phyloP scores from a whole-genome alignment of 495 filamentous ascomycete genomes.

The Xanthoparmelia taractica region DNA sequence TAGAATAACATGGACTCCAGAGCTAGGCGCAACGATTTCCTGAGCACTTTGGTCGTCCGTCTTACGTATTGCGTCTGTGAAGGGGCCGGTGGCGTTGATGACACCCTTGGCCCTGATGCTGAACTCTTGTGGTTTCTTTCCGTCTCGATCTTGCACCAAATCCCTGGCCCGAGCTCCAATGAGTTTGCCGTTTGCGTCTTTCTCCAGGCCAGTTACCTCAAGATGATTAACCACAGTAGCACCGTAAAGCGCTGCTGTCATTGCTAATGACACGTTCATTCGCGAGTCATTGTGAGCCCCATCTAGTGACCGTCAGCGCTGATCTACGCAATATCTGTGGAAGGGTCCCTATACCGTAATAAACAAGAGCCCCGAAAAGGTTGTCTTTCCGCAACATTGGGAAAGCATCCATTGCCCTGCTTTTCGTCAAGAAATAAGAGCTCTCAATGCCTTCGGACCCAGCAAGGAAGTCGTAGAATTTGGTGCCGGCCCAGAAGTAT shows the following conservation, averaged over 20 bases:
- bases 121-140: conserved; percentile 53
- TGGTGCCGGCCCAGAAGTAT: conserved; percentile 96
- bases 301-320: conserved; percentile 43
- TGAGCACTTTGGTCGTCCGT: conserved; percentile 68
- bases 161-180: conserved; percentile 76
- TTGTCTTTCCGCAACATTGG: conserved; percentile 92
- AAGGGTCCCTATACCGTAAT: conserved; percentile 57
- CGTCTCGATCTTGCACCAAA: conserved; percentile 53
- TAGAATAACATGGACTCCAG: conserved; percentile 89
- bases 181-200: conserved; percentile 70
- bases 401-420: conserved; percentile 89
- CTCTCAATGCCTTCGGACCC: conserved; percentile 95
- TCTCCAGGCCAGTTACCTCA: conserved; percentile 77
- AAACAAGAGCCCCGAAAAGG: conserved; percentile 84
- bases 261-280: conserved; percentile 94
- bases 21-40: conserved; percentile 89
- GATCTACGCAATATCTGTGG: neutral
- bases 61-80: conserved; percentile 87
- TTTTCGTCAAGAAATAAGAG: conserved; percentile 92
- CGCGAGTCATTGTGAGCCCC: conserved; percentile 96
- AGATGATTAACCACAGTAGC: conserved; percentile 88
- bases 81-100: conserved; percentile 95
- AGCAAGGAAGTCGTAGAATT: conserved; percentile 89
- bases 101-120: conserved; percentile 79
- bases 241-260: conserved; percentile 92